Evolutionary conservation across 768 basidiomycete genomes (phyloP).

Genomic region (Phylloporus scabripes): DNA sequence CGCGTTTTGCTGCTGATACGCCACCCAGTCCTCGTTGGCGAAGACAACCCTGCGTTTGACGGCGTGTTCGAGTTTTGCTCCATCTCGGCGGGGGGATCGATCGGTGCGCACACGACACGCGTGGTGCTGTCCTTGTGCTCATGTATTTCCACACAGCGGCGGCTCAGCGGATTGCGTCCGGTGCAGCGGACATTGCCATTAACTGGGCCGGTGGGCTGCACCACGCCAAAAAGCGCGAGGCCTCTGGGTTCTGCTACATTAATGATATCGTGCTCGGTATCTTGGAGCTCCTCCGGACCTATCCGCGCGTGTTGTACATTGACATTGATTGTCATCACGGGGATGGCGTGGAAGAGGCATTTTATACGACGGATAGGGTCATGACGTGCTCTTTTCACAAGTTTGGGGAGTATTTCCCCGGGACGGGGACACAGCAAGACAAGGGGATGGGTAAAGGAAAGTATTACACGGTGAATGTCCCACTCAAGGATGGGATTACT

Average conservation of each 20-base stretch:
- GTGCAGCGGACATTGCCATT: slow-evolving; percentile 76
- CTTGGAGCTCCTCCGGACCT: slow-evolving; percentile 82
- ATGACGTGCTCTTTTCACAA: slow-evolving; percentile 98
- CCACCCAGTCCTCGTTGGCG: slow-evolving; percentile 56
- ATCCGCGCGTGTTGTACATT: slow-evolving; percentile 89
- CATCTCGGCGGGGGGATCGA: slow-evolving; percentile 92
- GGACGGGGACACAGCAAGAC: slow-evolving; percentile 79
- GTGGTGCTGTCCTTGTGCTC: not conserved
- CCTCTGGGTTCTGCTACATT: slow-evolving; percentile 97
- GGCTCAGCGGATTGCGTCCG: slow-evolving; percentile 72
- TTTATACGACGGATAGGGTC: slow-evolving; percentile 95
- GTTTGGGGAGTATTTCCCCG: slow-evolving; percentile 81
- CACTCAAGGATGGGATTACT: slow-evolving; percentile 89
- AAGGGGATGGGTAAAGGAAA: slow-evolving; percentile 78
- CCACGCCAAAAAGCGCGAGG: slow-evolving; percentile 99
- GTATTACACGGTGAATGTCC: slow-evolving; percentile 89
- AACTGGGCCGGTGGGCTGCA: slow-evolving; percentile 99
- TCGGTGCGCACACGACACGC: slow-evolving; percentile 48
- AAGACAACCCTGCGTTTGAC: slow-evolving; percentile 96
- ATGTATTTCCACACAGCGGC: slow-evolving; percentile 41
- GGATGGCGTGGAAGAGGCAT: slow-evolving; percentile 97
- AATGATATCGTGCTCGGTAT: slow-evolving; percentile 97
- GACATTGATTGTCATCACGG: slow-evolving; percentile 99
- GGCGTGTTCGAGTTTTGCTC: slow-evolving; percentile 96
- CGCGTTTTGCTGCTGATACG: not conserved